Evolutionary conservation across 2,329 filamentous ascomycete species (phyloP).

Genomic region (Aphanocladium album): DNA sequence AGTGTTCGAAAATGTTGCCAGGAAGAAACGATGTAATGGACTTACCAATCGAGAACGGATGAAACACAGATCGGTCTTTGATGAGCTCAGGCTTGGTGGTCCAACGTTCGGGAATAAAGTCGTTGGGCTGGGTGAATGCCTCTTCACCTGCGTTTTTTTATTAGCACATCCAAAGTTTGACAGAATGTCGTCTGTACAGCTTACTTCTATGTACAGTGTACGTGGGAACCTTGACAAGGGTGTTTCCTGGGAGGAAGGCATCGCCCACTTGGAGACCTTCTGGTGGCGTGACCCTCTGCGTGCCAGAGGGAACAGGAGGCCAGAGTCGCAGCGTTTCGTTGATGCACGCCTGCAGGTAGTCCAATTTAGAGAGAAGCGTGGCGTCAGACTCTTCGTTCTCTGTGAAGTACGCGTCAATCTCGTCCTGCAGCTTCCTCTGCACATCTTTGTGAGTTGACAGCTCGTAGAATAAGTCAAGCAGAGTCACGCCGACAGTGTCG

Average conservation of each 20-base stretch:
- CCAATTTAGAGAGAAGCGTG: slow-evolving; percentile 19
- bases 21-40: background rate
- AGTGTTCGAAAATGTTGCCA: background rate
- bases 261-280: slow-evolving; percentile 31
- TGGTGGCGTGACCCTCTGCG: slow-evolving; percentile 31
- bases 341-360: slow-evolving; percentile 31
- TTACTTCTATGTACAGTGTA: slow-evolving; percentile 17
- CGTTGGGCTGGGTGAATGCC: slow-evolving; percentile 16
- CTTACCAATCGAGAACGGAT: slow-evolving; percentile 25
- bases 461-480: slow-evolving; percentile 30
- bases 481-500: slow-evolving; percentile 31
- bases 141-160: slow-evolving; percentile 13
- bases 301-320: slow-evolving; percentile 31
- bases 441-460: slow-evolving; percentile 31
- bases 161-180: background rate
- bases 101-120: slow-evolving; percentile 33
- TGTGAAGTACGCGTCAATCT: slow-evolving; percentile 23
- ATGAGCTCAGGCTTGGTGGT: slow-evolving; percentile 25
- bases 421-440: slow-evolving; percentile 35
- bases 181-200: background rate
- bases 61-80: slow-evolving; percentile 19
- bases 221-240: slow-evolving; percentile 27
- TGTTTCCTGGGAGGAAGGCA: slow-evolving; percentile 31
- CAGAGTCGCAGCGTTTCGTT: slow-evolving; percentile 36
- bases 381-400: slow-evolving; percentile 15